phyloP scores from a whole-genome alignment of 352 stramenopile species.

The Globisporangium lucens region DNA sequence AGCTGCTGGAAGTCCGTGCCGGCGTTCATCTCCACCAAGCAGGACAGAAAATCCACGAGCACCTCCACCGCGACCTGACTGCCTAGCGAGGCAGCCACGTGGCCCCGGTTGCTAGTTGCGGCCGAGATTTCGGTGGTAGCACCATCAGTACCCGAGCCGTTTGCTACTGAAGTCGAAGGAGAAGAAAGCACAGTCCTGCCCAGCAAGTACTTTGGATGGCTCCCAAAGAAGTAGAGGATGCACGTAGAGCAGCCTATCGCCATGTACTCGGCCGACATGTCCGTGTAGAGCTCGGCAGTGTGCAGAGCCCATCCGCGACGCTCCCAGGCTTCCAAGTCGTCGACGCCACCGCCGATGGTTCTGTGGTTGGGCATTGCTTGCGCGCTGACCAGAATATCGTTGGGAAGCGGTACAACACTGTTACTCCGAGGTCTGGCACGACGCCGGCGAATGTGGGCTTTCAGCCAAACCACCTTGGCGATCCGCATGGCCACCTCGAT shows the following conservation, averaged over 20 bases:
- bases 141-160: not conserved
- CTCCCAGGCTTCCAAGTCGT: slow-evolving; percentile 4
- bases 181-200: not conserved
- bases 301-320: slow-evolving; percentile 11
- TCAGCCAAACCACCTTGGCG: slow-evolving; percentile 15
- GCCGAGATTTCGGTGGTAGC: not conserved
- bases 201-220: slow-evolving; percentile 31
- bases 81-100: not conserved
- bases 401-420: not conserved
- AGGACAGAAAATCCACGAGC: not conserved
- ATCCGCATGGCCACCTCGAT: slow-evolving; percentile 26
- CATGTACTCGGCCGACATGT: slow-evolving; percentile 33
- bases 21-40: not conserved
- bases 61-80: not conserved
- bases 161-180: not conserved
- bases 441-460: not conserved
- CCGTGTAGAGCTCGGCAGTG: slow-evolving; percentile 14
- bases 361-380: not conserved
- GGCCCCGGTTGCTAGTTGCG: not conserved
- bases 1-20: not conserved
- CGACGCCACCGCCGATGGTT: not conserved
- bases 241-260: not conserved
- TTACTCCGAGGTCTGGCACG: not conserved
- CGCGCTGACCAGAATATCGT: not conserved
- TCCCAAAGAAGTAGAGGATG: not conserved